Conservation (phyloP, 2,329 filamentous ascomycete species). For the Fusarium brevicatenulatum region DNA sequence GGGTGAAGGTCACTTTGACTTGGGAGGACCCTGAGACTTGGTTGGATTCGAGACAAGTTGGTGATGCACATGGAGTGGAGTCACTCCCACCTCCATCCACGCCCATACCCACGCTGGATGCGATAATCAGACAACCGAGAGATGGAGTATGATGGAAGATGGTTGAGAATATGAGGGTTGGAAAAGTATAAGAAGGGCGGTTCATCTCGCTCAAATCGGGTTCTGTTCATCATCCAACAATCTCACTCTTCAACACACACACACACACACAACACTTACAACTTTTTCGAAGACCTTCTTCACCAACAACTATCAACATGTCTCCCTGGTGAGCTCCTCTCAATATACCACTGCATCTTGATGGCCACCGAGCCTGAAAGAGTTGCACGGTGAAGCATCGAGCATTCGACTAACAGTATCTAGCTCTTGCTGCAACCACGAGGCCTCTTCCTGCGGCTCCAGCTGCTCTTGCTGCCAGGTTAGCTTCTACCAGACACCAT, state of each 20-base stretch:
- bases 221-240: slow-evolving; percentile 42
- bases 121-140: slow-evolving; percentile 41
- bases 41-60: slow-evolving; percentile 25
- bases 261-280: slow-evolving; percentile 30
- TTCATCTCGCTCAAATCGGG: slow-evolving; percentile 25
- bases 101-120: slow-evolving; percentile 33
- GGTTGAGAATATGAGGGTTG: slow-evolving; percentile 11
- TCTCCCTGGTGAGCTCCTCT: slow-evolving; percentile 44
- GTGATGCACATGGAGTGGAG: slow-evolving; percentile 33
- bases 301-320: slow-evolving; percentile 43
- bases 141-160: not conserved
- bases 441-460: slow-evolving; percentile 27
- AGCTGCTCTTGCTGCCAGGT: slow-evolving; percentile 45
- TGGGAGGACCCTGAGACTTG: slow-evolving; percentile 10
- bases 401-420: slow-evolving; percentile 1
- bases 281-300: slow-evolving; percentile 41
- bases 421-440: slow-evolving; percentile 42
- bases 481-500: not conserved
- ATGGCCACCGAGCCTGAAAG: not conserved
- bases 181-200: slow-evolving; percentile 41
- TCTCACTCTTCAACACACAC: slow-evolving; percentile 33
- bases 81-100: slow-evolving; percentile 22
- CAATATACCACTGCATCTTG: not conserved
- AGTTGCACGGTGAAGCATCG: not conserved
- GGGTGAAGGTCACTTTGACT: slow-evolving; percentile 33